Conservation (phyloP, 2,329 filamentous ascomycete species). For the Chrysoporthe deuterocubensis region DNA sequence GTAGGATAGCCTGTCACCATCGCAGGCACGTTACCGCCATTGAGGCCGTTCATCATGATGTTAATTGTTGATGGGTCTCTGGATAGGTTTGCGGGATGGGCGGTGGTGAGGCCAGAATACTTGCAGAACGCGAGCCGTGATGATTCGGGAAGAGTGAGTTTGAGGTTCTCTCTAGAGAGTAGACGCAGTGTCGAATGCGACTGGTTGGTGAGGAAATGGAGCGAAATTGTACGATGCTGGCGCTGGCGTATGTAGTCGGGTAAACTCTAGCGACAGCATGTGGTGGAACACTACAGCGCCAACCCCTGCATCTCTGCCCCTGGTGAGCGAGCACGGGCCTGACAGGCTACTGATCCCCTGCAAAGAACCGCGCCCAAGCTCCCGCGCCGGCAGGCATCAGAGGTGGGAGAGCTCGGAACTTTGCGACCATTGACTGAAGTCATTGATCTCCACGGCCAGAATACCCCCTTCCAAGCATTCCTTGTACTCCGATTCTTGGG, state of each 20-base stretch:
- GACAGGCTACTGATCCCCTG: background rate
- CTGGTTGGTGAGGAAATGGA: background rate
- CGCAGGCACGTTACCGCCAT: conserved; percentile 51
- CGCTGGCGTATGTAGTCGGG: background rate
- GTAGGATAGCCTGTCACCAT: conserved; percentile 56
- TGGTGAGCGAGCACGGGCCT: background rate
- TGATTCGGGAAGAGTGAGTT: background rate
- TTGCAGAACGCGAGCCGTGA: background rate
- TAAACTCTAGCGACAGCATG: background rate
- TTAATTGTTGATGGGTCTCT: background rate
- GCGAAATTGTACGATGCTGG: background rate
- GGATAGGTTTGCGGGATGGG: background rate
- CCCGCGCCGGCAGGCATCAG: conserved; percentile 17
- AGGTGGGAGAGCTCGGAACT: conserved; percentile 18
- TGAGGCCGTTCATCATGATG: conserved; percentile 52
- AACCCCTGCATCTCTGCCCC: conserved; percentile 20
- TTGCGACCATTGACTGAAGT: conserved; percentile 18
- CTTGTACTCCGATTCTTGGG: background rate
- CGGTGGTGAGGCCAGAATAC: background rate
- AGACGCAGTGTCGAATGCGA: background rate
- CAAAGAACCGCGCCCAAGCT: conserved; percentile 12
- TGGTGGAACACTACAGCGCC: conserved; percentile 2
- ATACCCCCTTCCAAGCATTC: background rate
- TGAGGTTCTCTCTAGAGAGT: background rate
- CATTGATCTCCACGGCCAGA: conserved; percentile 5